Percentiles rank a stretch among this genome's conserved stretches.
phyloP scores from a whole-genome alignment of 345 rosid genomes.

The Citrus hindsii region DNA sequence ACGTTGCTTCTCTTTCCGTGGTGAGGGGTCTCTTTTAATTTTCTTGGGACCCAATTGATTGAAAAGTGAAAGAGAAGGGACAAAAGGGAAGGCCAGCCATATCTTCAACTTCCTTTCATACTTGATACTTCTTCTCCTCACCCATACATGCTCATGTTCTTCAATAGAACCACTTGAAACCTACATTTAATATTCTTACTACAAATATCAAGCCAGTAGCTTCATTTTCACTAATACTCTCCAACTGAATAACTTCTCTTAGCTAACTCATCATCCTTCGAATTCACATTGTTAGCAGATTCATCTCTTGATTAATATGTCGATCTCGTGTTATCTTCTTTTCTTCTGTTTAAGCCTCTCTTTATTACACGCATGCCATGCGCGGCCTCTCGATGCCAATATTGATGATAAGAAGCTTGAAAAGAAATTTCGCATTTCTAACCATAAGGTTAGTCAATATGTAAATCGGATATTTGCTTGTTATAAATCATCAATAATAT shows the following conservation, averaged over 20 bases:
- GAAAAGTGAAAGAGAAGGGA: slow-evolving; percentile 28
- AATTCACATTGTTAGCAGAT: neutral
- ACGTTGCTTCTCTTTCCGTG: slow-evolving; percentile 21
- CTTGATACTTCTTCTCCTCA: slow-evolving; percentile 14
- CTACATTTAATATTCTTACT: slow-evolving; percentile 47
- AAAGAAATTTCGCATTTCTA: slow-evolving; percentile 23
- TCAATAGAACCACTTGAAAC: slow-evolving; percentile 17
- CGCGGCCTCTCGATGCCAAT: slow-evolving; percentile 36
- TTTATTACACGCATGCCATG: slow-evolving; percentile 41
- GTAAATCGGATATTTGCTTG: neutral
- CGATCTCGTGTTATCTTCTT: slow-evolving; percentile 31
- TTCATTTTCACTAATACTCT: neutral
- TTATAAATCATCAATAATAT: neutral
- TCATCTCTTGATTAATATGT: slow-evolving; percentile 20
- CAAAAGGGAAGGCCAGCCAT: slow-evolving; percentile 43
- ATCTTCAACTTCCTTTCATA: slow-evolving; percentile 31
- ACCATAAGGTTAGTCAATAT: slow-evolving; percentile 26
- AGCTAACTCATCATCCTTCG: neutral
- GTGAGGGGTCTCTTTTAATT: slow-evolving; percentile 20
- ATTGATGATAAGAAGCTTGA: slow-evolving; percentile 20
- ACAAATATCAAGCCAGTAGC: slow-evolving; percentile 22
- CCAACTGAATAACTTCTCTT: neutral
- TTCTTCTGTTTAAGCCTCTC: slow-evolving; percentile 31
- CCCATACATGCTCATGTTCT: slow-evolving; percentile 64
- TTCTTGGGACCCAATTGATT: slow-evolving; percentile 32